Evolutionary conservation across 2,329 filamentous ascomycete genomes (phyloP), one percentile per base, ranked within the genome.

Genomic region (Eurotiales sp.): DNA sequence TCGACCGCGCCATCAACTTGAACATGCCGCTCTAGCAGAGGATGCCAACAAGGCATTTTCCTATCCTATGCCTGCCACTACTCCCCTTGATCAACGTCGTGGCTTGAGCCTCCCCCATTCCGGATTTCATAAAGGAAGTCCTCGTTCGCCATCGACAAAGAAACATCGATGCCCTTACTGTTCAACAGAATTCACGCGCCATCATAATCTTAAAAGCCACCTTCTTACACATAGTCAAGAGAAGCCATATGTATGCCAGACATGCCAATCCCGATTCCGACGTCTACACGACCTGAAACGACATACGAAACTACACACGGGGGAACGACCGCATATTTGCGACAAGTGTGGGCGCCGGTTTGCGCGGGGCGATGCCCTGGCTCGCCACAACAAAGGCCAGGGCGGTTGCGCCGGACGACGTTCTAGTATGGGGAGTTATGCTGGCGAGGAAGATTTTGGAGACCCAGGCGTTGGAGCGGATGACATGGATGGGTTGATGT

Each of bases 121-220:
- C 14, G 80, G 78, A 37, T 80, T 78, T 49, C 73, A 75, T 48
- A 76, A 80, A 63, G 75, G 73, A 56, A 77, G 75, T 49, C 83
- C 84, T 43, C 82, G 83, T 60, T 89, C 90, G 5, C 85, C 87
- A 0, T 85, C 85, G 22, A 79, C 82, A 47, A 96, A 96, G 74
- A 92, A 93, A 64, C 92, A 99, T 74, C 95, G 93, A 69, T 99
- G 93, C 65, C 92, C 90, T 0, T 96, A 95, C 69, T 99, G 93
- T 77, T 84, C 90, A 34, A 96, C 93, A 4, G 93, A 96, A 64
- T 99, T 99, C 61, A 99, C 93, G 23, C 84, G 93, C 40, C 93
- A 97, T 66, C 93, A 97, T 68, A 97, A 99, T 64, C 81, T 97
- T 23, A 99, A 97, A 74, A 96, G 90, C 60, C 93, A 99, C 73